Percentiles rank a stretch among this genome's conserved stretches.
Conservation (phyloP, 805 yeast genomes). For the Ogataea paraovalis region DNA sequence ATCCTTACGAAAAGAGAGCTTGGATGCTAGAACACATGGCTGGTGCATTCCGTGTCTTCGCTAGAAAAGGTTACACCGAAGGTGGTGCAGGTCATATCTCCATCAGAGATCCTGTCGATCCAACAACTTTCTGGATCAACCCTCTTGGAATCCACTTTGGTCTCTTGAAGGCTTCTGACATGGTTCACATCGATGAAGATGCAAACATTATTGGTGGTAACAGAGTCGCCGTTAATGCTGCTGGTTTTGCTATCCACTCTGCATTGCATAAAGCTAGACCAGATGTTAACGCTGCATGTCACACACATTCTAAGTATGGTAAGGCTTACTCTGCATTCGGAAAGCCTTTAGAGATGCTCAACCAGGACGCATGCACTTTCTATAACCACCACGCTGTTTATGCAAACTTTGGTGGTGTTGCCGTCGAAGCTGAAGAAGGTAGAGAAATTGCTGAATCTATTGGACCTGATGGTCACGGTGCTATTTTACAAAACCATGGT, state of each 20-base stretch:
- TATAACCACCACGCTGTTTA: constrained; percentile 66
- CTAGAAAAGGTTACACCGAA: constrained; percentile 70
- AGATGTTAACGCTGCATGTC: constrained; percentile 69
- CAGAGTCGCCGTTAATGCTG: constrained; percentile 48
- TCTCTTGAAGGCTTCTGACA: constrained; percentile 52
- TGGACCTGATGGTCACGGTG: constrained; percentile 54
- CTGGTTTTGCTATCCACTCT: constrained; percentile 69
- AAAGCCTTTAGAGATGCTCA: constrained; percentile 68
- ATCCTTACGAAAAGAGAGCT: constrained; percentile 45
- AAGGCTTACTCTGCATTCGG: constrained; percentile 66
- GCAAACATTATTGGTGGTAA: constrained; percentile 64
- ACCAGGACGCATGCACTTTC: constrained; percentile 71
- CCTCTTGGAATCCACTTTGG: constrained; percentile 80
- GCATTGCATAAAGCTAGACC: constrained; percentile 66
- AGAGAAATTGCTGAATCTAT: constrained; percentile 54
- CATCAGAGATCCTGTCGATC: constrained; percentile 76
- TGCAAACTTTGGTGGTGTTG: constrained; percentile 73
- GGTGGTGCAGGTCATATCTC: constrained; percentile 88
- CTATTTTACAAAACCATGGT: constrained; percentile 71
- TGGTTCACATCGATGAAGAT: constrained; percentile 60
- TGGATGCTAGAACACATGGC: constrained; percentile 74
- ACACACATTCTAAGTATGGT: constrained; percentile 62
- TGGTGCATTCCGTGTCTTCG: constrained; percentile 78
- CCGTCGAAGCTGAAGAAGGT: constrained; percentile 63
- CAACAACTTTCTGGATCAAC: constrained; percentile 84